phyloP scores from a whole-genome alignment of 768 basidiomycete genomes.

The Phanerochaete carnosa region DNA sequence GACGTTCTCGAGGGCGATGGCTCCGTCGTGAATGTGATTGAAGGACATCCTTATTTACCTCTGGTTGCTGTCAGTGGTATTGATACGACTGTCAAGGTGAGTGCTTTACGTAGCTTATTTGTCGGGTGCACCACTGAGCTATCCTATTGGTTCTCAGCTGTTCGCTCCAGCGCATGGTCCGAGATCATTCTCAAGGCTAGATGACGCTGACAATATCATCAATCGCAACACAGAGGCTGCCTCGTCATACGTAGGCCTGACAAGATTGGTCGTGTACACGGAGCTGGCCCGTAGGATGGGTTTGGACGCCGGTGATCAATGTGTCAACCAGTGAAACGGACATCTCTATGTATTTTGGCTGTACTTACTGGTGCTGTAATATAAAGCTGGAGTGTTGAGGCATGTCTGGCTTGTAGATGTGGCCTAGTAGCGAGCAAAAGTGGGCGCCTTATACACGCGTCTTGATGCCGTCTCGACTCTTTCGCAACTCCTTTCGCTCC shows the following conservation, averaged over 20 bases:
- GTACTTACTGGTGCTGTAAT: not conserved
- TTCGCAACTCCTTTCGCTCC: constrained; percentile 7
- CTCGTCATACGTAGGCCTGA: constrained; percentile 24
- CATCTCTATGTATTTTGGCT: not conserved
- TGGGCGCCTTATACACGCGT: constrained; percentile 9
- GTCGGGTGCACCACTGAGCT: not conserved
- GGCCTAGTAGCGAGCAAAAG: not conserved
- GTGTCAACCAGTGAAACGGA: constrained; percentile 15
- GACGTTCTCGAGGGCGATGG: constrained; percentile 85
- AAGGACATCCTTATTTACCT: constrained; percentile 76
- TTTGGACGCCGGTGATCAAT: constrained; percentile 8
- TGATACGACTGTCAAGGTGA: constrained; percentile 79
- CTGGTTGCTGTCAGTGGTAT: constrained; percentile 87
- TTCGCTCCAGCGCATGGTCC: constrained; percentile 54
- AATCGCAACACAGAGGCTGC: constrained; percentile 45
- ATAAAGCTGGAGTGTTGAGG: not conserved
- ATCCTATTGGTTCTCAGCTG: constrained; percentile 36
- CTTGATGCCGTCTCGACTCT: constrained; percentile 4
- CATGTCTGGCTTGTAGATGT: not conserved
- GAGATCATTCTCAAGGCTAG: constrained; percentile 53
- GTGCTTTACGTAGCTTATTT: constrained; percentile 9
- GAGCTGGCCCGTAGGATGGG: constrained; percentile 15
- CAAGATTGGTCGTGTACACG: constrained; percentile 30
- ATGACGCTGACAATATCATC: constrained; percentile 52
- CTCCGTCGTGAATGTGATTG: constrained; percentile 81